Evolutionary conservation across 2,329 filamentous ascomycete genomes (phyloP), one percentile per base, ranked within the genome.

Genomic region (Pestalotiopsis sp.): DNA sequence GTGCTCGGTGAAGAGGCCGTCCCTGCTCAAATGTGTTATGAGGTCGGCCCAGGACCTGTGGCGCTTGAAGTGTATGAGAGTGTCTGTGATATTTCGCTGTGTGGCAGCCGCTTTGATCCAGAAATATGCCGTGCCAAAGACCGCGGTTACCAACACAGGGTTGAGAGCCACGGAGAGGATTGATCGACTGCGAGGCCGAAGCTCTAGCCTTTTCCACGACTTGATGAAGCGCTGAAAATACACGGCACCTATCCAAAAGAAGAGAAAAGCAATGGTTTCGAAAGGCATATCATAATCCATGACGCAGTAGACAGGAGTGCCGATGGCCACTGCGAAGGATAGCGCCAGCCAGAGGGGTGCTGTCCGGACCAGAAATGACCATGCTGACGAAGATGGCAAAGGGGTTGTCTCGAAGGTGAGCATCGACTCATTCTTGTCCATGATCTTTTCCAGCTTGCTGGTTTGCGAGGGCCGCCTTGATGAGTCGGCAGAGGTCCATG

Each of bases 271-370:
- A n/a, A 78, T 70, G 3, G 70, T 68, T 13, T 79, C 77, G 61
- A 78, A 73, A 4, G 75, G 76, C 64, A 75, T 72, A 36, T 73
- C 70, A 69, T 77, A 76, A 4, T 25, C 57, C 3, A 75, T 73
- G 5, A 69, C 68, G 36, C 73, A 67, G 65, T 73, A 77, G 3
- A 75, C 65, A 7, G 77, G 77, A 27, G 78, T 25, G 14, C 77
- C 77, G 14, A 79, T 66, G 12, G 49, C 41, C 2, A 69, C 39
- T 31, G 78, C 65, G 1, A 79, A 68, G 25, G 74, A 66, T 4
- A 77, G 56, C 41, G 73, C 73, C 12, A 76, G 73, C 76, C 75
- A 78, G 63, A 76, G 49, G 2, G 77, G 77, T 2, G 69, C 69
- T 2, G 74, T 75, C 38, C 69, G 72, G 23, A 77, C 66, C 7